Evolutionary conservation across 371 early-diverging fungal species (phyloP).

Genomic region (Umbelopsis sp.): DNA sequence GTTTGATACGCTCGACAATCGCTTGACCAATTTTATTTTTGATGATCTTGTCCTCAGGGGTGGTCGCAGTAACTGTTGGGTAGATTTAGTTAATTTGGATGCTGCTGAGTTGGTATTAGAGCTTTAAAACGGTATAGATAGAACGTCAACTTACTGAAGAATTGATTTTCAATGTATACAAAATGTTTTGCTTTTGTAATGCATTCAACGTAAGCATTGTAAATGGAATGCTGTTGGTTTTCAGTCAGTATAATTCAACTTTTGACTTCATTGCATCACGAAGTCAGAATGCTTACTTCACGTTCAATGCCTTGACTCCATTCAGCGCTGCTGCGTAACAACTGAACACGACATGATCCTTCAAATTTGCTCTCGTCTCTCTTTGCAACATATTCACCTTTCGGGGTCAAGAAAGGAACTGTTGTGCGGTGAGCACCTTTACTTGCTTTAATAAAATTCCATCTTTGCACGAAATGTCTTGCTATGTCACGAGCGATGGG

Average conservation of each 20-base stretch:
- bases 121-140: neutral
- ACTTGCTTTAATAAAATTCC: conserved; percentile 83
- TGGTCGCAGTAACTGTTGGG: conserved; percentile 38
- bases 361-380: conserved; percentile 69
- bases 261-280: too few relatives aligned
- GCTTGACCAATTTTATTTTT: conserved; percentile 61
- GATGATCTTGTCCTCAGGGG: conserved; percentile 45
- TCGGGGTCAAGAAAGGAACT: conserved; percentile 79
- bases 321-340: conserved; percentile 65
- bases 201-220: conserved; percentile 80
- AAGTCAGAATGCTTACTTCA: conserved; percentile 36
- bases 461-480: conserved; percentile 90
- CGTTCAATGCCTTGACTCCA: conserved; percentile 73
- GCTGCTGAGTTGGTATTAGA: neutral
- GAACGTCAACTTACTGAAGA: conserved; percentile 70
- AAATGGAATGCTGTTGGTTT: conserved; percentile 70
- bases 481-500: conserved; percentile 84
- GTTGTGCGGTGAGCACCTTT: conserved; percentile 66
- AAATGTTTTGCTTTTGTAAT: conserved; percentile 83
- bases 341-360: conserved; percentile 72
- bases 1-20: conserved; percentile 77
- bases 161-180: conserved; percentile 96
- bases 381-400: conserved; percentile 77
- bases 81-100: neutral
- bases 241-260: neutral